Evolutionary conservation across 352 stramenopile species (phyloP).

Genomic region (Pythium monospermum): DNA sequence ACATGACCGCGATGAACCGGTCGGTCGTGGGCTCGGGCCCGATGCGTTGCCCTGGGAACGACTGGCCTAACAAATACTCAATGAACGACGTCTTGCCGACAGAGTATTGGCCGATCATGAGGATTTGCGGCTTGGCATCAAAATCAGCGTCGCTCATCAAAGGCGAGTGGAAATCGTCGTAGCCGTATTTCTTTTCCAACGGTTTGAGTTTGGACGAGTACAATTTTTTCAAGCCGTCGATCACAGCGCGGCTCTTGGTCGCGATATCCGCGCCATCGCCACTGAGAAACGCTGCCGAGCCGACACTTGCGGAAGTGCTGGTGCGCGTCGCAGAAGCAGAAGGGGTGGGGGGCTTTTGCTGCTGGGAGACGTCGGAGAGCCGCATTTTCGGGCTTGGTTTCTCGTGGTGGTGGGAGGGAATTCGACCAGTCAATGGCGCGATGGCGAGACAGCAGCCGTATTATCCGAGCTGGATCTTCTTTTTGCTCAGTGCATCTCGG

Average conservation of each 20-base stretch:
- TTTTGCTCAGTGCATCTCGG: no score
- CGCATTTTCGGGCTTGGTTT: no score
- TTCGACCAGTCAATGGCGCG: no score
- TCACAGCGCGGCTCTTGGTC: conserved; percentile 59
- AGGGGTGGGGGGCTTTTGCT: neutral
- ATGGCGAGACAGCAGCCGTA: no score
- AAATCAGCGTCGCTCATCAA: conserved; percentile 94
- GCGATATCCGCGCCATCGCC: conserved; percentile 66
- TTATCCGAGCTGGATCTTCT: no score
- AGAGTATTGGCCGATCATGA: conserved; percentile 98
- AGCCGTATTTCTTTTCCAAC: conserved; percentile 90
- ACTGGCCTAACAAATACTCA: conserved; percentile 92
- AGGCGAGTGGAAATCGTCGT: conserved; percentile 91
- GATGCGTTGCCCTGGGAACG: conserved; percentile 96
- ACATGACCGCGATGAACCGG: conserved; percentile 97
- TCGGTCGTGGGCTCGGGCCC: conserved; percentile 98
- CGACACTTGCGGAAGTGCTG: neutral
- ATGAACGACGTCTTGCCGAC: conserved; percentile 99
- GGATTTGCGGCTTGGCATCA: conserved; percentile 96
- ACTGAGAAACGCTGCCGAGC: conserved; percentile 26
- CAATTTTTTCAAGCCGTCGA: conserved; percentile 76
- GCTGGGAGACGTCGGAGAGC: no score
- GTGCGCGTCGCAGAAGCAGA: conserved; percentile 8
- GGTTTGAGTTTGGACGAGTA: conserved; percentile 74
- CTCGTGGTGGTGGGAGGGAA: no score